phyloP scores from a whole-genome alignment of 164 flowering plant species.

The Dillenia turbinata region DNA sequence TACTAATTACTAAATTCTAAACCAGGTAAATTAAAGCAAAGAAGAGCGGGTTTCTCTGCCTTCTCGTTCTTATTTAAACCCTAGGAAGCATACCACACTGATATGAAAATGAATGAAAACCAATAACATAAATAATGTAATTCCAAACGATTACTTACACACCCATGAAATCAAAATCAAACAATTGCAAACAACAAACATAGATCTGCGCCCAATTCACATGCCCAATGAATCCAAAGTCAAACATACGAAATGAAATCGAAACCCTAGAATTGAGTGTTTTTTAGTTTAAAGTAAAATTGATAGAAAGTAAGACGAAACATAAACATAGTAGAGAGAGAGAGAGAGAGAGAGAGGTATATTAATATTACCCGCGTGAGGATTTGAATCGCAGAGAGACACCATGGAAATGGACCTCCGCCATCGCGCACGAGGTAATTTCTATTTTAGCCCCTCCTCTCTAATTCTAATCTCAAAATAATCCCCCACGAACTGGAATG shows the following conservation, averaged over 20 bases:
- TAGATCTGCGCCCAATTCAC: slow-evolving; percentile 10
- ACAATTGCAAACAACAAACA: too few relatives aligned
- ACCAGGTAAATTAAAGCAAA: too few relatives aligned
- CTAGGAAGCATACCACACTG: too few relatives aligned
- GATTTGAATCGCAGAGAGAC: slow-evolving; percentile 32
- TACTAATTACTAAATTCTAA: too few relatives aligned
- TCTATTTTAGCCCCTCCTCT: slow-evolving; percentile 16
- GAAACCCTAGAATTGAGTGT: slow-evolving; percentile 21
- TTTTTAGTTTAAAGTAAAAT: slow-evolving; percentile 10
- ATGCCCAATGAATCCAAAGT: background rate
- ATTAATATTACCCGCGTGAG: slow-evolving; percentile 16
- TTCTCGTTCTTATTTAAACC: too few relatives aligned
- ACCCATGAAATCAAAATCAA: too few relatives aligned
- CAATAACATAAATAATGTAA: too few relatives aligned
- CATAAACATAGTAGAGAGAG: slow-evolving; percentile 2
- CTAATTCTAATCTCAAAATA: slow-evolving; percentile 26
- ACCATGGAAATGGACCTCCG: slow-evolving; percentile 31
- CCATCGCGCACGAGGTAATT: slow-evolving; percentile 4
- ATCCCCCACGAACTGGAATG: slow-evolving; percentile 17
- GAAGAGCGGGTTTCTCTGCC: too few relatives aligned
- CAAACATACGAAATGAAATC: background rate
- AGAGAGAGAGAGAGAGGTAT: background rate
- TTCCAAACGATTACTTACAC: too few relatives aligned
- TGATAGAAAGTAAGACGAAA: slow-evolving; percentile 4
- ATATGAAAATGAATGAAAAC: too few relatives aligned